Evolutionary conservation across 306 rosid species (phyloP), one percentile per base, ranked within the genome.

Genomic region (Cucurbita maxima): DNA sequence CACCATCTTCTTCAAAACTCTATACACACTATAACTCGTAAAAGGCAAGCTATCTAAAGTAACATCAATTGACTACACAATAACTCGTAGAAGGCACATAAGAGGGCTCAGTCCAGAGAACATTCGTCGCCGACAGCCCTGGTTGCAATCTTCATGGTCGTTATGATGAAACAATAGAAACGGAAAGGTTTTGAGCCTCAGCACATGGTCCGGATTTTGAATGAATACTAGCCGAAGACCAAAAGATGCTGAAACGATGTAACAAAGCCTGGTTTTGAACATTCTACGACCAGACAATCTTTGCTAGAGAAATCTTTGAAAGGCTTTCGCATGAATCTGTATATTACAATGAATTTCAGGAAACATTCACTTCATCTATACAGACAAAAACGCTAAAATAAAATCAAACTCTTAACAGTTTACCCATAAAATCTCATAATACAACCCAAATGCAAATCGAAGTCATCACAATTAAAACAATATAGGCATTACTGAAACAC

Each of bases 1-100:
- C 62, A 84, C 93, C 98, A 93, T 93, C 82, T 76, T 83, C 79
- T 63, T 80, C 77, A 71, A 76, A 57, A 53, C 77, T 43, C 59
- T 81, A 76, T 74, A 84, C 73, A 59, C 25, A 59, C 83, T 77
- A 30, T 30, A 30, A 30, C 34, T 30, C 34, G n/a, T 0, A 45
- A 69, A 79, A 61, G 36, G 20, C 18, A 44, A 47, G 25, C 73
- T 78, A 85, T 58, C 85, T 84, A 77, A 71, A 82, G 66, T 75
- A 85, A 78, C 73, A 68, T 68, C 47, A 68, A 68, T 47, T 48
- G 56, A 77, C 72, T 81, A 84, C 87, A 83, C 75, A 76, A 77
- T 59, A 68, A 68, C 56, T 68, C 56, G 72, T 51, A 73, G 75
- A 73, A 75, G 58, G 71, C 78, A 36, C 25, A 79, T 81, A 68